Evolutionary conservation across 768 basidiomycete genomes (phyloP), one percentile per base, ranked within the genome.

Genomic region (Cantharellus cinnabarinus): DNA sequence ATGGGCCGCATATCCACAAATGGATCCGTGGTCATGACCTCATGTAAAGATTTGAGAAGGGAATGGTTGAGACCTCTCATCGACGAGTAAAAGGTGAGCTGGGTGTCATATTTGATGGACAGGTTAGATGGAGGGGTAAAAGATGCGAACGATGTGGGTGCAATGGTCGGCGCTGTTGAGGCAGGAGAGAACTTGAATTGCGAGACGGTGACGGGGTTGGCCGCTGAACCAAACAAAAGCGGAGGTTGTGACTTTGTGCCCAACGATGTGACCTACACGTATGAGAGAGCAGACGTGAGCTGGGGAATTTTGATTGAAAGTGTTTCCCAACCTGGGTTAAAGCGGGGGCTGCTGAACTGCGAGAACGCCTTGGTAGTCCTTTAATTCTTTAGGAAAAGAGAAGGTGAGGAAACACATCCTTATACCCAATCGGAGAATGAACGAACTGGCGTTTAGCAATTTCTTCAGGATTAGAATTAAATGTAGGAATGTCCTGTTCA

Each of bases 31-130:
- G 50, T 53, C 42, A 62, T 56, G 15, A 55, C 52, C 29, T 35
- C 50, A 44, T 62, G 50, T 15, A 62, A 34, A 2, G 60, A 42
- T 3, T 44, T 54, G 40, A 62, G 41, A 20, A 62, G 50, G 50
- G 61, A 62, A 44, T 62, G 48, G 40, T 62, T 62, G 41, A 62
- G 59, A 38, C 61, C 61, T 55, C 61, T 37, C 14, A 62, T 38
- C 3, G 61, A 62, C n/a, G 57, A 5, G 60, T 44, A 61, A 41
- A 54, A 62, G 4, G 59, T 55, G 35, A 61, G 38, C 10, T 7
- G 10, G 35, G 14, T 37, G 10, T 54, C 52, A 10, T 54, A 37
- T 37, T 37, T 54, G 10, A 10, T 10, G 1, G 7, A 7, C 35
- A 37, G 52, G 7, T 54, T 10, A 7, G 52, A 37, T 10, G 52